A percentile compares a stretch with the other conserved stretches of the same genome.
phyloP scores from a whole-genome alignment of 2,329 filamentous ascomycete genomes.

The Shiraia bambusicola region DNA sequence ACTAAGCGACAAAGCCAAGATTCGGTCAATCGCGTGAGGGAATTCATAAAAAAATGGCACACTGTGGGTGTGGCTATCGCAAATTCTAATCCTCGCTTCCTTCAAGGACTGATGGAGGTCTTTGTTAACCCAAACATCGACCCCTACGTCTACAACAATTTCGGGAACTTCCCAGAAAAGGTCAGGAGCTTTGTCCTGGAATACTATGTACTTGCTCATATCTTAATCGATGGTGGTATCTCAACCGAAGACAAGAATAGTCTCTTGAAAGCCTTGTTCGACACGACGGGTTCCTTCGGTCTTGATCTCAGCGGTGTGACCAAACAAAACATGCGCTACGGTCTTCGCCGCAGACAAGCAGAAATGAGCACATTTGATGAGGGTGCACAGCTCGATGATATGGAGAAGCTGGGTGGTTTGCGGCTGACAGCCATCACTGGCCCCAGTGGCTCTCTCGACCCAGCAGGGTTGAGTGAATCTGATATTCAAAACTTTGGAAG shows the following conservation, averaged over 20 bases:
- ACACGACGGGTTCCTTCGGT: neutral
- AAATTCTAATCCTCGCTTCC: neutral
- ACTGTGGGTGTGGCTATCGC: neutral
- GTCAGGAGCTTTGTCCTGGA: conserved; percentile 4
- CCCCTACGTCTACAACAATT: neutral
- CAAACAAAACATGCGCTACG: conserved; percentile 4
- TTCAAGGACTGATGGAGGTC: neutral
- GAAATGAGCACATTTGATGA: neutral
- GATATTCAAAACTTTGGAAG: neutral
- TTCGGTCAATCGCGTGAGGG: neutral
- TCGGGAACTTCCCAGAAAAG: neutral
- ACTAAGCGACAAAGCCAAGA: neutral
- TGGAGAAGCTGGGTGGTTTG: neutral
- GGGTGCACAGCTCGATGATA: conserved; percentile 4
- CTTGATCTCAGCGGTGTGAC: neutral
- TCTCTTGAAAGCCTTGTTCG: conserved; percentile 3
- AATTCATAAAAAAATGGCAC: conserved; percentile 3
- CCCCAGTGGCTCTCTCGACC: conserved; percentile 3
- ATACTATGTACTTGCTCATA: neutral
- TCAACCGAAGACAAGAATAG: neutral
- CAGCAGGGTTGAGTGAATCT: neutral
- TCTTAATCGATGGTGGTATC: conserved; percentile 1
- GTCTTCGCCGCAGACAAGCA: conserved; percentile 1
- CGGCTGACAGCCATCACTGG: neutral
- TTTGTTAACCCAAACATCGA: neutral